phyloP scores from a whole-genome alignment of 768 basidiomycete genomes.

The Termitomyces sp. region DNA sequence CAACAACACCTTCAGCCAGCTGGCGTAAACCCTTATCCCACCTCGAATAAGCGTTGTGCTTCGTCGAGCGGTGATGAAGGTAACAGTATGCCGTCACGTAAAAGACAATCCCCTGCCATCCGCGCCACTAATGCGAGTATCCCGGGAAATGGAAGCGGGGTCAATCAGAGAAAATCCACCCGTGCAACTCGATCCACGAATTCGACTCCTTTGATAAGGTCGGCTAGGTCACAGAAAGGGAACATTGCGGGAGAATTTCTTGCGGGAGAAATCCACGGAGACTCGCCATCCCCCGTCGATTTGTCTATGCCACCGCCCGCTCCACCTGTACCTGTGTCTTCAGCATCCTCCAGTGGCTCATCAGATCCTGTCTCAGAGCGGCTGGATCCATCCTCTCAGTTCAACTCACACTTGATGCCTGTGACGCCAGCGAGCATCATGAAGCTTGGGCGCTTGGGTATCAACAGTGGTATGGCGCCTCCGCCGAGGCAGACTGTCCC shows the following conservation, averaged over 20 bases:
- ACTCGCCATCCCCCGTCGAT: slow-evolving; percentile 87
- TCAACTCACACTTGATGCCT: slow-evolving; percentile 49
- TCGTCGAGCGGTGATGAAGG: slow-evolving; percentile 57
- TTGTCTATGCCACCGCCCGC: slow-evolving; percentile 87
- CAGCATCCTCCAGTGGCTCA: slow-evolving; percentile 12
- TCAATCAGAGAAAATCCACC: slow-evolving; percentile 20
- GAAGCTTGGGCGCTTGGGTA: slow-evolving; percentile 72
- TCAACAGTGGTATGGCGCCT: slow-evolving; percentile 42
- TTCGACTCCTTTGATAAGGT: slow-evolving; percentile 56
- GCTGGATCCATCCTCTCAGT: slow-evolving; percentile 16
- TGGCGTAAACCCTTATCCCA: slow-evolving; percentile 13
- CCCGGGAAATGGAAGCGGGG: slow-evolving; percentile 1
- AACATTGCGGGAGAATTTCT: slow-evolving; percentile 34
- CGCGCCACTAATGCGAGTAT: slow-evolving; percentile 29
- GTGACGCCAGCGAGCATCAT: slow-evolving; percentile 92
- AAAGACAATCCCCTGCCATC: slow-evolving; percentile 53
- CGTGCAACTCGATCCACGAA: slow-evolving; percentile 51
- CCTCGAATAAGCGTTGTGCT: slow-evolving; percentile 49
- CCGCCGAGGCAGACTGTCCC: slow-evolving; percentile 18
- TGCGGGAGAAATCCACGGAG: slow-evolving; percentile 37
- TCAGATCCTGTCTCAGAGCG: slow-evolving; percentile 2
- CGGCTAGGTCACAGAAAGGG: slow-evolving; percentile 39
- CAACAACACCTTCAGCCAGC: slow-evolving; percentile 38
- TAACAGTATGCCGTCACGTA: slow-evolving; percentile 39
- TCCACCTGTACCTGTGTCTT: slow-evolving; percentile 26